These are phyloP conservation scores for Exophiala lecanii-corni DNA, from an alignment of 2,329 filamentous ascomycete genomes.

Conservation along the genomic window DNA sequence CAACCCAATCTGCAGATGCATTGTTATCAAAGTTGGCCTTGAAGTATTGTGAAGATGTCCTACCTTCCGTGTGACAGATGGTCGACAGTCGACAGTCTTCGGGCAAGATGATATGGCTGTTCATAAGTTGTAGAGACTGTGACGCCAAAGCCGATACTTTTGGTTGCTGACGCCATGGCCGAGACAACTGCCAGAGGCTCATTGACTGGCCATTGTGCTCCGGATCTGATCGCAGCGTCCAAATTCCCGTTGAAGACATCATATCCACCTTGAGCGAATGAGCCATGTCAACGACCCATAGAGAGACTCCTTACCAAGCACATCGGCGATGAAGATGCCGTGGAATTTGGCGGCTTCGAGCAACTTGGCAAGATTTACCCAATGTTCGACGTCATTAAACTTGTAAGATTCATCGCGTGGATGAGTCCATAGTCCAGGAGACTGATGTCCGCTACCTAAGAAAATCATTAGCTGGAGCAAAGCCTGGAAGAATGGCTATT, in stretches of 20 bases:
- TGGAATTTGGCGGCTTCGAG: constrained; percentile 61
- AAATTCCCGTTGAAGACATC: constrained; percentile 64
- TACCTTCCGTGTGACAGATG: constrained; percentile 59
- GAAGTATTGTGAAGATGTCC: background rate
- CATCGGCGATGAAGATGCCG: constrained; percentile 64
- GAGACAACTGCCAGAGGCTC: constrained; percentile 61
- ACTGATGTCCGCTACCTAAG: constrained; percentile 48
- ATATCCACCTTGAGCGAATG: constrained; percentile 49
- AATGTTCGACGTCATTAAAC: constrained; percentile 59
- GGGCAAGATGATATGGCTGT: constrained; percentile 62
- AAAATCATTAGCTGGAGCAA: background rate
- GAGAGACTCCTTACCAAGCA: constrained; percentile 43
- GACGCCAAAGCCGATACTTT: constrained; percentile 64
- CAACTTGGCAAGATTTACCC: constrained; percentile 56
- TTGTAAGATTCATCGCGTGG: constrained; percentile 59
- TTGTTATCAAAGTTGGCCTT: background rate
- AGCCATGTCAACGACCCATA: background rate
- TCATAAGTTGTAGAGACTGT: constrained; percentile 66
- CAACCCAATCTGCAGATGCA: constrained; percentile 45
- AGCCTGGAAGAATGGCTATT: background rate
- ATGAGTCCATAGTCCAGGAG: constrained; percentile 59
- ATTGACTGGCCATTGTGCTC: constrained; percentile 68
- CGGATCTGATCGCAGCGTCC: constrained; percentile 56
- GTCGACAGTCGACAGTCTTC: constrained; percentile 60
- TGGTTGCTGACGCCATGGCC: constrained; percentile 64